Evolutionary conservation across 306 rosid species (phyloP).

Genomic region (Canavalia gladiata): DNA sequence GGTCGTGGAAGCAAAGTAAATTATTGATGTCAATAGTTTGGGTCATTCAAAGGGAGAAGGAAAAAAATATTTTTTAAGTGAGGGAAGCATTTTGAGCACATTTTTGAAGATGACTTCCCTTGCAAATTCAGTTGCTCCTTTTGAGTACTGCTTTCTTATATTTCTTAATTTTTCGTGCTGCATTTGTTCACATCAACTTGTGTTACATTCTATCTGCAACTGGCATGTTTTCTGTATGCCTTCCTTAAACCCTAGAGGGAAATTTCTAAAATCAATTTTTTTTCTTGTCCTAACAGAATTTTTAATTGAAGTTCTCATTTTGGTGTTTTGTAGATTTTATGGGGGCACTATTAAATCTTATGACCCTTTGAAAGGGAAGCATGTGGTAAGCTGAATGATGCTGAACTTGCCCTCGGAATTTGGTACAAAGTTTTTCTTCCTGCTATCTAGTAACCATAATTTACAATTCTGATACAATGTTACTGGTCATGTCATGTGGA

Average conservation of each 20-base stretch:
- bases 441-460: conserved; percentile 15
- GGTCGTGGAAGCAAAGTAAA: conserved; percentile 42
- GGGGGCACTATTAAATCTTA: conserved; percentile 89
- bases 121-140: conserved; percentile 1
- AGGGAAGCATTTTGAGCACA: conserved; percentile 32
- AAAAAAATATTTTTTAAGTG: conserved; percentile 3
- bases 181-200: conserved; percentile 4
- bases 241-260: conserved; percentile 14
- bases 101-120: conserved; percentile 7
- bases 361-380: conserved; percentile 81
- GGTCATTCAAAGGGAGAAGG: conserved; percentile 42
- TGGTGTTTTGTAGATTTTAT: conserved; percentile 74
- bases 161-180: conserved; percentile 36
- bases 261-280: conserved; percentile 20
- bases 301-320: conserved; percentile 27
- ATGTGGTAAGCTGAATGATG: conserved; percentile 79
- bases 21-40: conserved; percentile 26
- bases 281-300: background rate
- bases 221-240: conserved; percentile 34
- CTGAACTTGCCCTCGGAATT: conserved; percentile 42
- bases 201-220: conserved; percentile 25
- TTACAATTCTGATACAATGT: conserved; percentile 43
- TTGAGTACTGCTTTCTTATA: conserved; percentile 17
- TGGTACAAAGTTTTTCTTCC: conserved; percentile 4
- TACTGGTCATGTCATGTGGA: conserved; percentile 50